Evolutionary conservation across 1,284 basidiomycete genomes (phyloP), one percentile per base, ranked within the genome.

Genomic region (Mixia osmundae): DNA sequence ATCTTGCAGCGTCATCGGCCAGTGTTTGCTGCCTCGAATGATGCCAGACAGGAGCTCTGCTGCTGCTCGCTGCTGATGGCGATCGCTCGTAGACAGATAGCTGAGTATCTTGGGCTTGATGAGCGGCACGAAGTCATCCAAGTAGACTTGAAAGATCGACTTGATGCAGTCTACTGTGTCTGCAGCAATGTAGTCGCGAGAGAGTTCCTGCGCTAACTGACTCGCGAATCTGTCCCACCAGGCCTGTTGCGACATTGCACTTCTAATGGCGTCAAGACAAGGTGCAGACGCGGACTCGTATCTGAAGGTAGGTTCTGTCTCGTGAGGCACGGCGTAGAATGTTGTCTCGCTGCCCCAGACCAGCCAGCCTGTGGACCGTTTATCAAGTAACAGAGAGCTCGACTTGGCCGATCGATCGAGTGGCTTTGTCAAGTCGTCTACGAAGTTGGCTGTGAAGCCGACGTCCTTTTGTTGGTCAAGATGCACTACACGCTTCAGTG

Each of bases 51-150:
- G 54, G 22, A 91, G 60, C 61, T 97, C 89, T 35, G 76, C 79
- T 5, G 76, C 75, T 16, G 82, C 82, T 22, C 87, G 69, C 52
- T 89, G 85, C 57, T 82, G 79, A 61, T 82, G 89, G 39, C 82
- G 76, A 53, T 94, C 79, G 25, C 66, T 50, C 41, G 74, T 74
- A 23, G 61, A 61, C 28, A 76, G 52, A 15, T 34, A 22, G 6
- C 67, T 61, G 31, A 79, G 73, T 23, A 72, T 57, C 10, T 61
- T 54, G 11, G 58, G 53, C 32, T 76, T 56, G 10, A 78, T 55
- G 15, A 57, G 54, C 26, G 67, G 61, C 19, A 79, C 53, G 5
- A 63, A 57, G 40, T 64, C 61, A 36, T 69, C 70, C 39, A 69
- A 72, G 31, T 53, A 54, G 10, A 63, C 45, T 46, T 67, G 64